Evolutionary conservation across 1,284 basidiomycete species (phyloP).

Genomic region (Ceratobasidium sp.): DNA sequence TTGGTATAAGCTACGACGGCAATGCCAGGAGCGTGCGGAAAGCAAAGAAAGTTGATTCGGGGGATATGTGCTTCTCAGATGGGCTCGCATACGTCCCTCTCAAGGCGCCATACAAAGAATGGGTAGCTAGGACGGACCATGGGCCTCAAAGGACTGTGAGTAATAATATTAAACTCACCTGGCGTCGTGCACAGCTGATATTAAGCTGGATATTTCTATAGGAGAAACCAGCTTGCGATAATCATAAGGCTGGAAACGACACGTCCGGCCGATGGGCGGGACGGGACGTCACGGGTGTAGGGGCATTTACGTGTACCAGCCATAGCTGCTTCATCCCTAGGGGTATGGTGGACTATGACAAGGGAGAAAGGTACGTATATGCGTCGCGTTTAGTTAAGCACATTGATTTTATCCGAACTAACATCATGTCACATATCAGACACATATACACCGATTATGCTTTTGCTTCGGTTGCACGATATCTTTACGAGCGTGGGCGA

Average conservation of each 20-base stretch:
- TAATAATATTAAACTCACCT: background rate
- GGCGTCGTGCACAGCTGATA: background rate
- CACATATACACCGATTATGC: constrained; percentile 4
- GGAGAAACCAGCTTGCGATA: background rate
- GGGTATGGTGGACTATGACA: constrained; percentile 14
- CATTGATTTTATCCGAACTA: background rate
- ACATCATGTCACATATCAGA: background rate
- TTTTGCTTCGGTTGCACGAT: background rate
- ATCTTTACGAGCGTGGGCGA: background rate
- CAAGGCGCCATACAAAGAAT: background rate
- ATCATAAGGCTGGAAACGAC: constrained; percentile 14
- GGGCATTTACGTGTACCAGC: constrained; percentile 8
- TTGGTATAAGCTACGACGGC: constrained; percentile 1
- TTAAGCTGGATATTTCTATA: background rate
- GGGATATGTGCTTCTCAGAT: constrained; percentile 9
- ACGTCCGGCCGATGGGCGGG: background rate
- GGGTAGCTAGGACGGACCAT: background rate
- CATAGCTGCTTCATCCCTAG: constrained; percentile 18
- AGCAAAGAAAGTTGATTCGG: background rate
- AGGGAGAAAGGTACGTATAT: constrained; percentile 22
- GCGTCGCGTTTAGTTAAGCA: background rate
- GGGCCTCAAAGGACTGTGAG: background rate
- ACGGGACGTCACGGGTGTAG: constrained; percentile 18
- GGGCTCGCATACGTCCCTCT: background rate
- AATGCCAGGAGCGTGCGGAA: background rate